Percentiles rank a stretch among this genome's conserved stretches.
These are phyloP conservation scores for Geranium rotundifolium DNA, from an alignment of 345 rosid genomes.

Conservation along the genomic window DNA sequence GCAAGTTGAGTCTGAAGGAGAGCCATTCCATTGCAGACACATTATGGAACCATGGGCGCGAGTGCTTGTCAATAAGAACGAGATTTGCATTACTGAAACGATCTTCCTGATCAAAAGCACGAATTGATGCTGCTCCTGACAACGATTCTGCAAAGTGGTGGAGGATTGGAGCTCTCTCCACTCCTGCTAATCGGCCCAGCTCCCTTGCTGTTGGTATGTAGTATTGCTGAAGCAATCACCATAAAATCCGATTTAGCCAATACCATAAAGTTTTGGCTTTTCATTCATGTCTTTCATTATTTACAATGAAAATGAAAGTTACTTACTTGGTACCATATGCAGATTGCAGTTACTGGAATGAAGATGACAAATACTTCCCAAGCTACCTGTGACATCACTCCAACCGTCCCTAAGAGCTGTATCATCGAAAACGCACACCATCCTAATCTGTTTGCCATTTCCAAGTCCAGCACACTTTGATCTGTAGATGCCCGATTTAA, in stretches of 20 bases:
- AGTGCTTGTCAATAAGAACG: constrained; percentile 54
- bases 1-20: constrained; percentile 70
- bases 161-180: constrained; percentile 83
- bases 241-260: neutral
- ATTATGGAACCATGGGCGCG: constrained; percentile 91
- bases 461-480: constrained; percentile 86
- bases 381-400: constrained; percentile 89
- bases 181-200: constrained; percentile 68
- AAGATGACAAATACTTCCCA: constrained; percentile 93
- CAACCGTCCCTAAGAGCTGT: constrained; percentile 69
- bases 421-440: constrained; percentile 91
- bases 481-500: constrained; percentile 85
- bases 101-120: constrained; percentile 64
- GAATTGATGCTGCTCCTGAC: constrained; percentile 81
- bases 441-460: constrained; percentile 62
- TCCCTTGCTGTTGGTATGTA: constrained; percentile 95
- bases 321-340: constrained; percentile 89
- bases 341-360: constrained; percentile 91
- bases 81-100: constrained; percentile 63
- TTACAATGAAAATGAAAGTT: neutral
- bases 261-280: neutral
- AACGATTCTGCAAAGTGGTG: constrained; percentile 93
- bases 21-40: constrained; percentile 94
- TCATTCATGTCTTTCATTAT: neutral
- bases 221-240: constrained; percentile 39